Evolutionary conservation across 495 filamentous ascomycete genomes (phyloP).

Genomic region (Penicillium pancosmium): DNA sequence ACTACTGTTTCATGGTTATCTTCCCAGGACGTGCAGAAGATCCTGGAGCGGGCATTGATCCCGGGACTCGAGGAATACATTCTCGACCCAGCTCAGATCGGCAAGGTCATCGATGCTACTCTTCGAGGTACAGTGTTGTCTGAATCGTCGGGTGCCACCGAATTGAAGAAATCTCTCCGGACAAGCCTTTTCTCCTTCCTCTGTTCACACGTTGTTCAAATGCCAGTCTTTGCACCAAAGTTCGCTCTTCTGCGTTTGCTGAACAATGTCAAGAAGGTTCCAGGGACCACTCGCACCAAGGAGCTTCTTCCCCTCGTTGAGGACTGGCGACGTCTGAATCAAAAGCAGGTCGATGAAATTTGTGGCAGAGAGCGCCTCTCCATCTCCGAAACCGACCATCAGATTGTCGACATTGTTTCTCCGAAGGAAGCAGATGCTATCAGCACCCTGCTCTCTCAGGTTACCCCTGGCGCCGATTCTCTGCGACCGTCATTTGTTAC

Average conservation of each 20-base stretch:
- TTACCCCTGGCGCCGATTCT: constrained; percentile 51
- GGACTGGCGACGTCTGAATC: constrained; percentile 59
- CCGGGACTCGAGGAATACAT: constrained; percentile 81
- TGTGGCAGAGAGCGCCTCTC: constrained; percentile 66
- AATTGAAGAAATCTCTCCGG: constrained; percentile 67
- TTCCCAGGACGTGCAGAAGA: constrained; percentile 53
- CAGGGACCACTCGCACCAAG: constrained; percentile 65
- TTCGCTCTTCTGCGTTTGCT: constrained; percentile 68
- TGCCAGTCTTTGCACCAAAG: constrained; percentile 70
- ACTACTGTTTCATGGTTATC: constrained; percentile 61
- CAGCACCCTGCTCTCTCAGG: constrained; percentile 52
- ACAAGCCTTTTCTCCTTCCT: constrained; percentile 72
- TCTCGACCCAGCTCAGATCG: constrained; percentile 68
- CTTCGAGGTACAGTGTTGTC: constrained; percentile 50
- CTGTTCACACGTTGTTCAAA: constrained; percentile 66
- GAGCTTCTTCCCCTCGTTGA: constrained; percentile 70
- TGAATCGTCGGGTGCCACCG: constrained; percentile 45
- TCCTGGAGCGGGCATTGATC: constrained; percentile 66
- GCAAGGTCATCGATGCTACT: constrained; percentile 57
- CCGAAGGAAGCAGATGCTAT: constrained; percentile 70
- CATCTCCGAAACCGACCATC: constrained; percentile 56
- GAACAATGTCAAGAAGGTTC: constrained; percentile 69
- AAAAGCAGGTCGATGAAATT: constrained; percentile 40
- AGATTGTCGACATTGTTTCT: constrained; percentile 62
- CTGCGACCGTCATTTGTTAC: constrained; percentile 55